Conservation (phyloP, 2,329 filamentous ascomycete genomes). For the Penicillium sclerotigenum region DNA sequence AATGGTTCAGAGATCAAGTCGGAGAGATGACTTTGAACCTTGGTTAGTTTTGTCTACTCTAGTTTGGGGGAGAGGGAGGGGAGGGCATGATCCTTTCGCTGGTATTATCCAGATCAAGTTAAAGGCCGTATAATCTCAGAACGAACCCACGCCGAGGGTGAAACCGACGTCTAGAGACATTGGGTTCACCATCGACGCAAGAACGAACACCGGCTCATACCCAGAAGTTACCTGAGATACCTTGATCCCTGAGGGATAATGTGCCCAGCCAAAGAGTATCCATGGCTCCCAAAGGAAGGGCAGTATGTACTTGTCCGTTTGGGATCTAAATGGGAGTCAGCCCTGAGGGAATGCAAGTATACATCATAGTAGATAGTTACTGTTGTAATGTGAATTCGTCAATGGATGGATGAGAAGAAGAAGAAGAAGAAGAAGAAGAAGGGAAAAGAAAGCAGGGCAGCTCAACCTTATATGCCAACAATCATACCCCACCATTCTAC, state of each 20-base stretch:
- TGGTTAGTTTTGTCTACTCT: conserved; percentile 43
- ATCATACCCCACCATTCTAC: conserved; percentile 12
- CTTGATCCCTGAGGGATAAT: conserved; percentile 45
- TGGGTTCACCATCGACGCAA: conserved; percentile 26
- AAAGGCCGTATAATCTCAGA: conserved; percentile 80
- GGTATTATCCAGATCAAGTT: conserved; percentile 99
- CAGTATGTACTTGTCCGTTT: conserved; percentile 22
- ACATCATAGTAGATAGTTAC: conserved; percentile 18
- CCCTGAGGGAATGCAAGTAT: not conserved
- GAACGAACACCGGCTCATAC: conserved; percentile 66
- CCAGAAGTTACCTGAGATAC: conserved; percentile 48
- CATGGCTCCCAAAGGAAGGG: conserved; percentile 36
- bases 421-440: conserved; percentile 9
- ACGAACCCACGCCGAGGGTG: conserved; percentile 31
- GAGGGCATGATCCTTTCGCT: conserved; percentile 98
- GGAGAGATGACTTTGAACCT: conserved; percentile 20
- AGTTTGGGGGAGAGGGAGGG: conserved; percentile 39
- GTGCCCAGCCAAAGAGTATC: conserved; percentile 38
- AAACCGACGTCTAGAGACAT: conserved; percentile 3
- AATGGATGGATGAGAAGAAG: conserved; percentile 9
- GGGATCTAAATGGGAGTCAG: conserved; percentile 18
- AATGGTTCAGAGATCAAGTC: conserved; percentile 41
- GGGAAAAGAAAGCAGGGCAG: conserved; percentile 8
- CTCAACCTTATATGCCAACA: conserved; percentile 38
- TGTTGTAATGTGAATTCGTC: conserved; percentile 8